These are phyloP conservation scores for Cylindrodendrum hubeiense DNA, from an alignment of 2,329 filamentous ascomycete genomes.

Conservation along the genomic window DNA sequence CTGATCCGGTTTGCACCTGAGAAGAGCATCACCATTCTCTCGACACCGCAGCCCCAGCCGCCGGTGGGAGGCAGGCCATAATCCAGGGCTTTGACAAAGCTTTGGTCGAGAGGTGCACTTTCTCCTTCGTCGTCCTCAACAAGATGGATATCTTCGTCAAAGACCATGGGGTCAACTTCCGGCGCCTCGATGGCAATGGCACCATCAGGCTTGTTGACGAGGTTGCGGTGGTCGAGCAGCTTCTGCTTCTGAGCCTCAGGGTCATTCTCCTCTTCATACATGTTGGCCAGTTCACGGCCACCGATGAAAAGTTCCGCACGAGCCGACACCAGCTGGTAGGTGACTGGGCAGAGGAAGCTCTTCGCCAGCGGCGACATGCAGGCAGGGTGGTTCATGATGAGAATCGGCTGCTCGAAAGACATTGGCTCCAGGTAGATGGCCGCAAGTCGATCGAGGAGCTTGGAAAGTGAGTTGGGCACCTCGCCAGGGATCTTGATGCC, in stretches of 20 bases:
- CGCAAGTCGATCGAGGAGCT: constrained; percentile 85
- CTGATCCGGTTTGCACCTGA: constrained; percentile 82
- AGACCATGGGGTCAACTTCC: constrained; percentile 54
- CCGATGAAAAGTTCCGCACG: constrained; percentile 88
- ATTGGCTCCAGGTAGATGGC: constrained; percentile 82
- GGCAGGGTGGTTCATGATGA: constrained; percentile 90
- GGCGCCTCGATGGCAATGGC: constrained; percentile 45
- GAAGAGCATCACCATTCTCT: constrained; percentile 92
- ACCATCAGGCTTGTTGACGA: constrained; percentile 52
- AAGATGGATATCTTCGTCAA: constrained; percentile 23
- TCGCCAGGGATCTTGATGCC: constrained; percentile 74
- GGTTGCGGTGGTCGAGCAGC: constrained; percentile 70
- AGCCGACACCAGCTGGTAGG: constrained; percentile 80
- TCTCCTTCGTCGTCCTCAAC: constrained; percentile 58
- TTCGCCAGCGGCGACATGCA: constrained; percentile 94
- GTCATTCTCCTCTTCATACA: constrained; percentile 98
- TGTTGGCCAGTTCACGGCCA: constrained; percentile 89
- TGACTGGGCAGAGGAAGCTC: constrained; percentile 78
- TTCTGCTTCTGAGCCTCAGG: constrained; percentile 88
- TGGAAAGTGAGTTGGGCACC: constrained; percentile 69
- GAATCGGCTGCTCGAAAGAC: constrained; percentile 77
- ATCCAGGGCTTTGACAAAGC: constrained; percentile 86
- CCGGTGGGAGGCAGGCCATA: constrained; percentile 95
- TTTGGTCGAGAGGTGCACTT: constrained; percentile 74
- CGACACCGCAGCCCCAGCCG: constrained; percentile 95